Base-by-base conservation (phyloP, 306 rosid species). In the Alnus glutinosa region DNA sequence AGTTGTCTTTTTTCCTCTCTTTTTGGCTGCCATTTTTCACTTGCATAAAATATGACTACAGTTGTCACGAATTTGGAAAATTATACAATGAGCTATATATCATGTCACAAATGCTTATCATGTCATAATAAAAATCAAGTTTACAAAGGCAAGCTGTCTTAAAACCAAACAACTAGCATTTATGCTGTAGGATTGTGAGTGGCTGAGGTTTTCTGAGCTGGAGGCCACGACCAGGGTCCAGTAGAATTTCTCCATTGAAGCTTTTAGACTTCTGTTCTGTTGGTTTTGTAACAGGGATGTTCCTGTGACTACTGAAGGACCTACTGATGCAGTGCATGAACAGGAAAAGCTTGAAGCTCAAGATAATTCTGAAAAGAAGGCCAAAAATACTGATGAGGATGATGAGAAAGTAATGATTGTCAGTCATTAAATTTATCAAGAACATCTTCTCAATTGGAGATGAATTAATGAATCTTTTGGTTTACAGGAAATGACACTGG, bases 401-500 rank as follows among this genome's bases (percentile, higher is more conserved):
- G 71, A 37, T 8, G 71, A 66, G 23, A 66, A 66, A 8, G 71
- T 66, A 66, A 37, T 39, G 28, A 66, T 66, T 16, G 10, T 3
- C 12, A 9, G 46, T 42, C 19, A 7, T 7, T 39, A 9, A 39
- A 66, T 15, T 39, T 39, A 8, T 3, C 7, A 9, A 66, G 30
- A 16, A 15, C 71, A 36, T 39, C 71, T 63, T 34, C 47, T 66
- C 71, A 16, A 66, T 66, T 66, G 48, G 37, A 66, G 37, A 8
- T 10, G 4, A 30, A 2, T 37, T 66, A 8, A 8, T 37, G 71
- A 18, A 66, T 66, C 13, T 12, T 66, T 66, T 66, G 71, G 49
- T 49, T 66, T 66, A 66, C 48, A 66, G 71, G 23, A 66, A 7
- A 66, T 66, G 71, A 66, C 71, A 36, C 71, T 37, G 2, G 71